A percentile compares a stretch with the other conserved stretches of the same genome.
Evolutionary conservation across 176 grass and related monocot species (phyloP).

Genomic region (Carex myosuroides): DNA sequence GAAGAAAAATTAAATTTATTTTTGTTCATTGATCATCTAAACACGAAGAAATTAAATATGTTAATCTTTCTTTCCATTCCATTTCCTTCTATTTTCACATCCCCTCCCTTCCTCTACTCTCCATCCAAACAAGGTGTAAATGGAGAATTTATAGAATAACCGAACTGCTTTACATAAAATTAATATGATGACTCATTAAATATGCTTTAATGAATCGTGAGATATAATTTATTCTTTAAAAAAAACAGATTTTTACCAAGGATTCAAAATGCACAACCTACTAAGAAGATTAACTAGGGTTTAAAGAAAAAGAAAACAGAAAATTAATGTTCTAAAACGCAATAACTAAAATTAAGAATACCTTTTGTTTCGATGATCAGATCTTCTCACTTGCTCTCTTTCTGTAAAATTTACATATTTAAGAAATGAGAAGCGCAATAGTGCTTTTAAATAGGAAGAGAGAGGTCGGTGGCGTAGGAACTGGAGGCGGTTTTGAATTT

Average conservation of each 20-base stretch:
- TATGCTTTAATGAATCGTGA: not conserved
- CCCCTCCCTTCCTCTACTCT: no score
- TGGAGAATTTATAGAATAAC: not conserved
- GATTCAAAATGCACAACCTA: not conserved
- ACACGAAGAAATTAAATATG: no score
- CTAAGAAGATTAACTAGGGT: not conserved
- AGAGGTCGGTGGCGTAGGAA: not conserved
- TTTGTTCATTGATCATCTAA: no score
- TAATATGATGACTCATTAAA: not conserved
- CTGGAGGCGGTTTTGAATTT: not conserved
- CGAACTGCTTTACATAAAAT: not conserved
- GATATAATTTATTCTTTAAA: not conserved
- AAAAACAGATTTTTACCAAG: not conserved
- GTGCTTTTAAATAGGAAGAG: not conserved
- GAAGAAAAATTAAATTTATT: no score
- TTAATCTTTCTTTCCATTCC: no score
- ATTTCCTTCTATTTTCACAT: no score
- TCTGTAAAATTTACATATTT: not conserved
- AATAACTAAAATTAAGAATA: not conserved
- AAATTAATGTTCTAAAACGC: not conserved
- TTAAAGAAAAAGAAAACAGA: not conserved
- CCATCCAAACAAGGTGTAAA: not conserved
- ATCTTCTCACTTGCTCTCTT: not conserved
- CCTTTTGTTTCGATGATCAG: not conserved
- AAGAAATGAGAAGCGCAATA: not conserved